Conservation (phyloP, 805 yeast species). For the Lipomyces orientalis region DNA sequence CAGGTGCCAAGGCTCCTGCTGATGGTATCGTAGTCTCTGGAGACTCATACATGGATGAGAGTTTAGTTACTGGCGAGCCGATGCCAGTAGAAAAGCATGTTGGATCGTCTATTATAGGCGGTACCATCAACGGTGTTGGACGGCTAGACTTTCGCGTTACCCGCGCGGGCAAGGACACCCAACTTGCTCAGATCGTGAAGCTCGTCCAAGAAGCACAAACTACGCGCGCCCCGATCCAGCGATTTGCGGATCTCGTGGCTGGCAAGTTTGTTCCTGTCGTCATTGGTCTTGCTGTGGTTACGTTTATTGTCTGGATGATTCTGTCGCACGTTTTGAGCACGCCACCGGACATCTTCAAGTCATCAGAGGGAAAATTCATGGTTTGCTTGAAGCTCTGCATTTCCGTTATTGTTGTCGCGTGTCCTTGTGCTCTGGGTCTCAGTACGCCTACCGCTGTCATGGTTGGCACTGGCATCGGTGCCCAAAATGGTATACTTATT, state of each 20-base stretch:
- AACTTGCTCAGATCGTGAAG: conserved; percentile 82
- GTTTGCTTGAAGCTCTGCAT: conserved; percentile 80
- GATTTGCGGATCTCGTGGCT: conserved; percentile 84
- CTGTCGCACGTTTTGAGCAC: conserved; percentile 46
- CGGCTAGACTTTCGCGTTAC: conserved; percentile 70
- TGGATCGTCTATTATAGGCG: conserved; percentile 80
- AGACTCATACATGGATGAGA: conserved; percentile 83
- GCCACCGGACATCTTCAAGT: conserved; percentile 57
- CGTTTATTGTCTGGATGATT: conserved; percentile 69
- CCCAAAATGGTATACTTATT: conserved; percentile 82
- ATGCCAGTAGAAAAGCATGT: conserved; percentile 66
- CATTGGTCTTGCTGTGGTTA: conserved; percentile 61
- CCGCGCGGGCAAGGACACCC: conserved; percentile 80
- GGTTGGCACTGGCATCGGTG: conserved; percentile 99
- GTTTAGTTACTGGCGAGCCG: conserved; percentile 91
- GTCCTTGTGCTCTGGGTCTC: conserved; percentile 97
- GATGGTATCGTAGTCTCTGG: conserved; percentile 86
- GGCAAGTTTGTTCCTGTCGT: conserved; percentile 84
- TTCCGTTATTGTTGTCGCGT: conserved; percentile 94
- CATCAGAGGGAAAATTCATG: conserved; percentile 60
- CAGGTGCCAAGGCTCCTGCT: conserved; percentile 90
- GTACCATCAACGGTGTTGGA: conserved; percentile 85
- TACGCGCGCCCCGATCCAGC: conserved; percentile 86
- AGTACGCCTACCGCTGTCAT: conserved; percentile 99
- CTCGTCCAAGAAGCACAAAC: conserved; percentile 90